A percentile compares a stretch with the other conserved stretches of the same genome.
phyloP scores from a whole-genome alignment of 495 filamentous ascomycete species.

The Parmelia sp. region DNA sequence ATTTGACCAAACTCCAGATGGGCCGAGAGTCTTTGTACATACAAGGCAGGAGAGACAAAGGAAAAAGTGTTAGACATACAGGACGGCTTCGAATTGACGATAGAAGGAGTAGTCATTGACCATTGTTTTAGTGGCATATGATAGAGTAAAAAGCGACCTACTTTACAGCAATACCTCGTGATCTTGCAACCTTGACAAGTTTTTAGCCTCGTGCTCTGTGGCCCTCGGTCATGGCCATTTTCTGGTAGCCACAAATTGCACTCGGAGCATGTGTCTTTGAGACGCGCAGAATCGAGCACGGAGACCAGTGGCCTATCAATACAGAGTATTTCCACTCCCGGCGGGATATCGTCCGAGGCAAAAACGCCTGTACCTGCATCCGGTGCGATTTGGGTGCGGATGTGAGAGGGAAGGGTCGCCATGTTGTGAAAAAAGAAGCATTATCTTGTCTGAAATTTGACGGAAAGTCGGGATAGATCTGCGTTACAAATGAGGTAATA shows the following conservation, averaged over 20 bases:
- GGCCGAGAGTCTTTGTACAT: neutral
- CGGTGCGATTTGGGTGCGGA: slow-evolving; percentile 1
- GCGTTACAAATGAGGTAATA: too few species aligned
- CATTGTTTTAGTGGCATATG: neutral
- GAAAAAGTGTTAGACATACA: neutral
- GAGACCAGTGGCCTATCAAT: slow-evolving; percentile 39
- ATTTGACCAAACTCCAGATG: neutral
- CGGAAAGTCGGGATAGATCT: too few species aligned
- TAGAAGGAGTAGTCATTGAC: neutral
- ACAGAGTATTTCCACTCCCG: slow-evolving; percentile 37
- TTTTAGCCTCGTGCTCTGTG: slow-evolving; percentile 32
- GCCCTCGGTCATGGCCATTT: slow-evolving; percentile 16
- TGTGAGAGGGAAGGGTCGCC: neutral
- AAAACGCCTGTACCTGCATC: slow-evolving; percentile 35
- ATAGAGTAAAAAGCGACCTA: slow-evolving; percentile 27
- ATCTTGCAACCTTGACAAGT: slow-evolving; percentile 56
- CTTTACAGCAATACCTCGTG: slow-evolving; percentile 61
- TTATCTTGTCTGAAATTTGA: neutral
- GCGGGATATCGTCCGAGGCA: slow-evolving; percentile 32
- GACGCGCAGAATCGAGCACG: slow-evolving; percentile 37
- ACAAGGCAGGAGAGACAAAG: neutral
- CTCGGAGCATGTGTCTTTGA: slow-evolving; percentile 41
- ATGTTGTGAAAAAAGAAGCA: neutral
- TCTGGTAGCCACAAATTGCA: slow-evolving; percentile 35
- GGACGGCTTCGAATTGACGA: neutral